Base-by-base conservation (phyloP, 2,329 filamentous ascomycete species). In the Aspergillus pseudoviridinutans region DNA sequence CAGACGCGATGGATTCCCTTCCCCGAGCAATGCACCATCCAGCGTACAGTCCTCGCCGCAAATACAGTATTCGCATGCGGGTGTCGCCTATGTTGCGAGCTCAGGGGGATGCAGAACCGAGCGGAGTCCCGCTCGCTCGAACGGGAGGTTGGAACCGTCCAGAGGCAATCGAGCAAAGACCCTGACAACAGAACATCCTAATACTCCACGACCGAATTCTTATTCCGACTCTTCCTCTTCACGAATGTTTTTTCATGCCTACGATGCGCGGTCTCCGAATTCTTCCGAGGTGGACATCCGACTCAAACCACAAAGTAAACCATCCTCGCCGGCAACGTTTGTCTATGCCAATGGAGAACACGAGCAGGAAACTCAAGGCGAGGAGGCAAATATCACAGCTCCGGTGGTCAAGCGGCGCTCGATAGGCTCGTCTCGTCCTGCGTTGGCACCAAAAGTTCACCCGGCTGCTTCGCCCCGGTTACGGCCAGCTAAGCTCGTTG, bases 221-320 rank as follows among this genome's bases (percentile, higher is more conserved):
- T 74, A 68, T 53, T 72, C 64, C 55, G 76, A 71, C 46, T 60
- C 71, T 5, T 62, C 71, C 17, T 70, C 67, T 4, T 67, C 73
- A 22, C 76, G 87, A 54, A 93, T 91, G 77, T 97, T 97, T 81
- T 97, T 99, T 73, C 92, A 95, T 71, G 94, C 92, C 28, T 91
- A 87, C 71, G 91, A 96, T 65, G 89, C 83, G 42, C 87, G 84
- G 65, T 74, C 79, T 24, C 63, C 76, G 28, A 75, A 76, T 32
- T 77, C 76, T n/a, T 70, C 71, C 3, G 72, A 76, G 25, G 49
- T 61, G 27, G 72, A 74, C 35, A 53, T 59, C 56, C 68, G 69
- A 42, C 63, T 67, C 22, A 67, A 66, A 50, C 56, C 62, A 22
- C 63, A 62, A 35, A 60, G 52, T 28, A 73, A 71, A 56, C 55